Base-by-base conservation (phyloP, 1,284 basidiomycete species). In the Laetiporus sulphureus region DNA sequence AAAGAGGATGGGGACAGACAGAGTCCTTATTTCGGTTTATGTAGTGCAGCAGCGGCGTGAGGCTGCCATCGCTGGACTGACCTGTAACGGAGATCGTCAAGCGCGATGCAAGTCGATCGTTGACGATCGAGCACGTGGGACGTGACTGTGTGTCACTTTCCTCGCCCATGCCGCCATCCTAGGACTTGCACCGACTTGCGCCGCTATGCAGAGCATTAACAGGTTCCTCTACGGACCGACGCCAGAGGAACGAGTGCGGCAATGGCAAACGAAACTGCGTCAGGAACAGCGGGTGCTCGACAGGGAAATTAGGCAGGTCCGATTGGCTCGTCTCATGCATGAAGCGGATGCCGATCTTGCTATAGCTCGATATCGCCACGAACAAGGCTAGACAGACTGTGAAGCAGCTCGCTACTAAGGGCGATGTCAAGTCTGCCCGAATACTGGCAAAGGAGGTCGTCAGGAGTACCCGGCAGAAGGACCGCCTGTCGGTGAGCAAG, bases 391-490 rank as follows among this genome's bases (percentile, higher is more conserved):
- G 86, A 33, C 69, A 73, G 48, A 79, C 84, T 32, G 83, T 98
- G 42, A 98, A 96, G 67, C 83, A 89, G 56, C 75, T 98, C 16
- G 96, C 94, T 10, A 74, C 75, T 50, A 94, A 94, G 60, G 91
- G 92, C 30, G 95, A 99, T 60, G 75, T 86, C 38, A 95, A 94
- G 69, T 92, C 86, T 46, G 94, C 95, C 2, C 80, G 87, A 42
- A 85, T 97, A 56, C 72, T 99, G 25, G 93, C 95, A 0, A 80
- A 75, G 48, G 96, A 99, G 63, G 83, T 99, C n/a, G 93, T 99
- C 7, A 72, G 94, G 49, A 92, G 88, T 51, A 81, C 89, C 57
- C 96, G 93, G 64, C 96, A 99, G 72, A 91, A 93, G 63, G 89
- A 96, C 60, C 73, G 92, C 32, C 66, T 99, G 41, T 85, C 90